A percentile compares a stretch with the other conserved stretches of the same genome.
Evolutionary conservation across 2,329 filamentous ascomycete species (phyloP).

Genomic region (Camptophora hylomeconis): DNA sequence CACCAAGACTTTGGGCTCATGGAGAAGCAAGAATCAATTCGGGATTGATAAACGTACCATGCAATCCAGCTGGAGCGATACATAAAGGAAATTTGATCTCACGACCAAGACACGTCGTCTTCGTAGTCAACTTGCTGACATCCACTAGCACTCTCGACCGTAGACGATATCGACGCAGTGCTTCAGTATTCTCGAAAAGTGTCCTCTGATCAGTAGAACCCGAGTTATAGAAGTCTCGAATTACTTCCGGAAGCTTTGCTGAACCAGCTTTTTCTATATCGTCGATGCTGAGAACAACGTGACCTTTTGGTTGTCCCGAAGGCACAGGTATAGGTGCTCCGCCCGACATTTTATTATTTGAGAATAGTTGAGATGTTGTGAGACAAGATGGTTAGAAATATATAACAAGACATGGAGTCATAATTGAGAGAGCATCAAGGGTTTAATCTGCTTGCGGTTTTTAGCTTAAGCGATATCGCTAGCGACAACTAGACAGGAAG

Average conservation of each 20-base stretch:
- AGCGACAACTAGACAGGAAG: too few relatives aligned
- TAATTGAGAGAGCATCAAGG: too few relatives aligned
- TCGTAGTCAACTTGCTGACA: slow-evolving; percentile 24
- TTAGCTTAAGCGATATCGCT: too few relatives aligned
- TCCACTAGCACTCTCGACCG: slow-evolving; percentile 26
- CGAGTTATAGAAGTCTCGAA: slow-evolving; percentile 11
- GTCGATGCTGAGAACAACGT: slow-evolving; percentile 1
- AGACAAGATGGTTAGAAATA: too few relatives aligned
- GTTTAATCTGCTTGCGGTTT: too few relatives aligned
- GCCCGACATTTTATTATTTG: slow-evolving; percentile 4
- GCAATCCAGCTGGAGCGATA: slow-evolving; percentile 37
- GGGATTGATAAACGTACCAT: too few relatives aligned
- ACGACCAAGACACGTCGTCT: slow-evolving; percentile 27
- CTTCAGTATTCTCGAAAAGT: slow-evolving; percentile 36
- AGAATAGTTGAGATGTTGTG: too few relatives aligned
- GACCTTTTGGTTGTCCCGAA: background rate
- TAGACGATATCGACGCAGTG: slow-evolving; percentile 35
- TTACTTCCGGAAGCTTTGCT: background rate
- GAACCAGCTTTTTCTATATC: background rate
- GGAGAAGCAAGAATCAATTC: too few relatives aligned
- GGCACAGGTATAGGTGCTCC: background rate
- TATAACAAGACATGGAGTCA: too few relatives aligned
- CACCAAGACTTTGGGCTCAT: too few relatives aligned
- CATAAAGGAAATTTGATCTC: slow-evolving; percentile 34
- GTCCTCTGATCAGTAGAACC: slow-evolving; percentile 12